These are phyloP conservation scores for Pseudogymnoascus sp. DNA, from an alignment of 2,329 filamentous ascomycete genomes.

Conservation along the genomic window DNA sequence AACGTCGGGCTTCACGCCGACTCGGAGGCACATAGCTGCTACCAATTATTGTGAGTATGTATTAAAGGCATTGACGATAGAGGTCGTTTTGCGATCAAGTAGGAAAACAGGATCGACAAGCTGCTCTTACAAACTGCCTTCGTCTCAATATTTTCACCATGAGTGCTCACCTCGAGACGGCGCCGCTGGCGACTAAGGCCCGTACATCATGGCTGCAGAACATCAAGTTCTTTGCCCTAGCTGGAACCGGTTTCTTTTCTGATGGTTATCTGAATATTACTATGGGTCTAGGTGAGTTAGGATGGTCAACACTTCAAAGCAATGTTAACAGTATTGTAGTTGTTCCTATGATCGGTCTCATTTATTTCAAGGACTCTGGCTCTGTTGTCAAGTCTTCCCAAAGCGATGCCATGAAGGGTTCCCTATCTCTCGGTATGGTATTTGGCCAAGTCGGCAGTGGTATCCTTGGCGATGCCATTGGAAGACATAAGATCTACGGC, in stretches of 20 bases:
- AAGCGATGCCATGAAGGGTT: slow-evolving; percentile 35
- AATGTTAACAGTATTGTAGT: slow-evolving; percentile 17
- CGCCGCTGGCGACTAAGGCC: background rate
- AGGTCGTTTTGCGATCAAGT: background rate
- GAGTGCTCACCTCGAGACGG: background rate
- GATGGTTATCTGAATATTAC: slow-evolving; percentile 28
- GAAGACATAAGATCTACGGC: slow-evolving; percentile 47
- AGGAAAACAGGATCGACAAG: background rate
- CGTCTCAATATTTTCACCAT: background rate
- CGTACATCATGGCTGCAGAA: slow-evolving; percentile 16
- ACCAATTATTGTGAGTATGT: background rate
- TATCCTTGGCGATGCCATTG: slow-evolving; percentile 41
- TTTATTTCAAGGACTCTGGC: slow-evolving; percentile 23
- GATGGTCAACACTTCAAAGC: background rate
- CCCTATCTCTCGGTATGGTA: slow-evolving; percentile 41
- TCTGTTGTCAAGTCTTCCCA: background rate
- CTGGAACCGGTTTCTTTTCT: slow-evolving; percentile 26
- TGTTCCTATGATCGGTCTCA: slow-evolving; percentile 26
- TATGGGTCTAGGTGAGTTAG: slow-evolving; percentile 25
- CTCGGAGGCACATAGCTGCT: background rate
- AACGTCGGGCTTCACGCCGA: background rate
- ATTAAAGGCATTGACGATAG: background rate
- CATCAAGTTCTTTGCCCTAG: slow-evolving; percentile 23
- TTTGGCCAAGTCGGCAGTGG: slow-evolving; percentile 44
- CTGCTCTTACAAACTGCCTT: background rate